phyloP scores from a whole-genome alignment of 169 alveolate genomes.

The Plasmodium gaboni region DNA sequence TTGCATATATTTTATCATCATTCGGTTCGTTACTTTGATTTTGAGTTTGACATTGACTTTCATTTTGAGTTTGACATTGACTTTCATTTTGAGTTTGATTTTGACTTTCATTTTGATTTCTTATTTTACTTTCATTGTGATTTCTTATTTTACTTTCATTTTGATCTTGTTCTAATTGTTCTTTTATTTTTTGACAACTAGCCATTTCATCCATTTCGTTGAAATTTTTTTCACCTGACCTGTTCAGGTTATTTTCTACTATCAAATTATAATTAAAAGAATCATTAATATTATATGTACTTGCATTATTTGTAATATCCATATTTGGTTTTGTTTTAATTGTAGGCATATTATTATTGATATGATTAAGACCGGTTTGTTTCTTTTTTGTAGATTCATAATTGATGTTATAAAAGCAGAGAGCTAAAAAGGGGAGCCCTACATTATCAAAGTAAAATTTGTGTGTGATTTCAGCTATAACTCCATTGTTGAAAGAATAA shows the following conservation, averaged over 20 bases:
- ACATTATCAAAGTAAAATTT: conserved; percentile 62
- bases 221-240: neutral
- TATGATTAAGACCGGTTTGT: neutral
- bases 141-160: neutral
- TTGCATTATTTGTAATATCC: neutral
- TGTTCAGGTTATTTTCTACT: neutral
- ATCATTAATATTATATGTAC: neutral
- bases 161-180: neutral
- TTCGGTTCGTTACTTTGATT: neutral
- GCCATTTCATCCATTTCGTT: neutral
- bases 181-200: neutral
- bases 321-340: neutral
- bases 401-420: conserved; percentile 54
- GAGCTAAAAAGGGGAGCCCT: conserved; percentile 52
- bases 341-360: neutral
- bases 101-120: too few species aligned
- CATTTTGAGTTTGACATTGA: too few species aligned
- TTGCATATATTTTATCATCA: neutral
- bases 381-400: neutral
- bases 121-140: too few species aligned
- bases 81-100: too few species aligned
- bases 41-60: too few species aligned
- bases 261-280: neutral
- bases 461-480: conserved; percentile 55
- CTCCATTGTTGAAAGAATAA: conserved; percentile 66